phyloP scores from a whole-genome alignment of 1,284 basidiomycete species.

The Cryptococcus sp. region DNA sequence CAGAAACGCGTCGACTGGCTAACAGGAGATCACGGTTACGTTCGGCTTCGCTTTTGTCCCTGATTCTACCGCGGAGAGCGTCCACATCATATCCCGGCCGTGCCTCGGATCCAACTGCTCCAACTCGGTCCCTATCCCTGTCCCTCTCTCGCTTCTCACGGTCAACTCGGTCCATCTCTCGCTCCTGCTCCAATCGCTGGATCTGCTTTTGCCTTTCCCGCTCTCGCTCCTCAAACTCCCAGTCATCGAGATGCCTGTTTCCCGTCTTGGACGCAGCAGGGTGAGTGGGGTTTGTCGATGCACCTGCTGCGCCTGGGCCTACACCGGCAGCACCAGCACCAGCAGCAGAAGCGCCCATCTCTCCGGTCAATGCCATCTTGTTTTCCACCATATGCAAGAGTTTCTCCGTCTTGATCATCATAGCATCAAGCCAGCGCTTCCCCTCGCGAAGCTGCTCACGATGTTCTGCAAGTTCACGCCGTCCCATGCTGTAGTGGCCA shows the following conservation, averaged over 20 bases:
- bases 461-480: constrained; percentile 49
- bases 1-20: constrained; percentile 31
- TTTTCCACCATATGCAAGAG: constrained; percentile 49
- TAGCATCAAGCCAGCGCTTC: constrained; percentile 51
- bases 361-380: constrained; percentile 37
- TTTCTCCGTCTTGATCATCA: constrained; percentile 50
- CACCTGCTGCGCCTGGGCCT: background rate
- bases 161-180: constrained; percentile 40
- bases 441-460: constrained; percentile 52
- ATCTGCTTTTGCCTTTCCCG: constrained; percentile 41
- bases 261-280: too few species aligned
- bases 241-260: constrained; percentile 31
- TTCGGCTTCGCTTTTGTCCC: constrained; percentile 34
- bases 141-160: constrained; percentile 35
- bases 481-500: constrained; percentile 41
- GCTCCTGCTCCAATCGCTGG: constrained; percentile 42
- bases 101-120: constrained; percentile 1
- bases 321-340: background rate
- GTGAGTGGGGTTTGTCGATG: background rate
- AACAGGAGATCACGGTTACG: constrained; percentile 41
- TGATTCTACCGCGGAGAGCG: constrained; percentile 5
- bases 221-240: constrained; percentile 50
- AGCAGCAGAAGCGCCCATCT: constrained; percentile 6
- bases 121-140: constrained; percentile 9
- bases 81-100: constrained; percentile 1